Evolutionary conservation across 495 filamentous ascomycete genomes (phyloP), one percentile per base, ranked within the genome.

Genomic region (Zalerion maritima): DNA sequence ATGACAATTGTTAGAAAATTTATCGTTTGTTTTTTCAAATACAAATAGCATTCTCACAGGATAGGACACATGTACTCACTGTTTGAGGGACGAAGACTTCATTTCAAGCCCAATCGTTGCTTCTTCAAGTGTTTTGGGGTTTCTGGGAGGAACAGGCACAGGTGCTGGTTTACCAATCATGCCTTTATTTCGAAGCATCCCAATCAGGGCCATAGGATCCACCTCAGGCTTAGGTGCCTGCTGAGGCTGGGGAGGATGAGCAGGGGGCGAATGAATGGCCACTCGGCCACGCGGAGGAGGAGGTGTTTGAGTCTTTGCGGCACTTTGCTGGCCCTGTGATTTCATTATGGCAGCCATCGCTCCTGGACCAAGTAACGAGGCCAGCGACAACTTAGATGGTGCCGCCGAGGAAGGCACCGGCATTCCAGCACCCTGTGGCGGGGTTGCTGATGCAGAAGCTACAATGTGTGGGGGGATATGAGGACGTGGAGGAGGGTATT

Each of bases 51-150:
- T 20, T 29, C 15, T 8, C 19, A 40, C 22, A 22, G 11, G 17
- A 29, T 28, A 41, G 19, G 25, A 36, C n/a, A n/a, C 29, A 38
- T 37, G 24, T 32, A 59, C 73, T 53, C 70, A 81, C 79, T 74
- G 73, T 58, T 86, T 87, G 14, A 93, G 67, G 28, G 82, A 83
- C 7, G 71, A 63, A 14, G 75, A 65, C 32, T 64, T 78, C 54
- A 86, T 57, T 40, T 73, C 62, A 29, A 84, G 71, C 46, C 74
- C 71, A 42, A 71, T 68, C 25, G 58, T 54, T 21, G 57, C 38
- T 18, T 54, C 47, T 6, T 48, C 48, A 16, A 60, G 31, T 21
- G 42, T 34, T 1, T 29, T 24, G 1, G 31, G 43, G 12, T 28
- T 34, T 22, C 17, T 7, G 5, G 34, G 32, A 14, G 62, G 57